phyloP scores from a whole-genome alignment of 192 early-diverging fungal species.

The Coemansia nantahalensis region DNA sequence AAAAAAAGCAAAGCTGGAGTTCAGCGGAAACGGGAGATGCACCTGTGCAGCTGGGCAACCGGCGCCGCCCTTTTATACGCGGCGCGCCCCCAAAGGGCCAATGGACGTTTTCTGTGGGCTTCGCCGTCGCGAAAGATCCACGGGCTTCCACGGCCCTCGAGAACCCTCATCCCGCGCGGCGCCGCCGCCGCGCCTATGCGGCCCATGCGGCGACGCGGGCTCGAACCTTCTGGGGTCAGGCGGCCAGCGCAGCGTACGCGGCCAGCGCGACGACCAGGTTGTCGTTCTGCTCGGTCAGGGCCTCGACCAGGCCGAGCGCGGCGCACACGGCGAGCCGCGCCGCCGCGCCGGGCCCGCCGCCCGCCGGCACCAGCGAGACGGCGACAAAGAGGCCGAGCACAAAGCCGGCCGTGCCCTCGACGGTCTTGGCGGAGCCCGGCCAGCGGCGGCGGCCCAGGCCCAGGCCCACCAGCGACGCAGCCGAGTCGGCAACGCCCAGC shows the following conservation, averaged over 20 bases:
- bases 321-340: not conserved
- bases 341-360: constrained; percentile 14
- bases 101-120: too few relatives aligned
- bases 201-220: too few relatives aligned
- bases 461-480: constrained; percentile 85
- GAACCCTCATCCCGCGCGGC: too few relatives aligned
- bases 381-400: constrained; percentile 9
- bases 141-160: too few relatives aligned
- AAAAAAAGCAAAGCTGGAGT: too few relatives aligned
- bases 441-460: constrained; percentile 68
- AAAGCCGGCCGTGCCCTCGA: constrained; percentile 66
- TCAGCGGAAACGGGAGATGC: too few relatives aligned
- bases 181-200: too few relatives aligned
- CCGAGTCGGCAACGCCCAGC: constrained; percentile 87
- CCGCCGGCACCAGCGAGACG: constrained; percentile 13
- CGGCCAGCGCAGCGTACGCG: constrained; percentile 50
- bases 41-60: too few relatives aligned
- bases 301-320: constrained; percentile 75
- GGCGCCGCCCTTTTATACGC: too few relatives aligned
- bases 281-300: constrained; percentile 91
- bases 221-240: too few relatives aligned
- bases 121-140: too few relatives aligned
- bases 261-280: constrained; percentile 87
- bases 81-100: too few relatives aligned
- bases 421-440: constrained; percentile 73